phyloP scores from a whole-genome alignment of 495 filamentous ascomycete genomes.

The Trichoderma erinaceum region DNA sequence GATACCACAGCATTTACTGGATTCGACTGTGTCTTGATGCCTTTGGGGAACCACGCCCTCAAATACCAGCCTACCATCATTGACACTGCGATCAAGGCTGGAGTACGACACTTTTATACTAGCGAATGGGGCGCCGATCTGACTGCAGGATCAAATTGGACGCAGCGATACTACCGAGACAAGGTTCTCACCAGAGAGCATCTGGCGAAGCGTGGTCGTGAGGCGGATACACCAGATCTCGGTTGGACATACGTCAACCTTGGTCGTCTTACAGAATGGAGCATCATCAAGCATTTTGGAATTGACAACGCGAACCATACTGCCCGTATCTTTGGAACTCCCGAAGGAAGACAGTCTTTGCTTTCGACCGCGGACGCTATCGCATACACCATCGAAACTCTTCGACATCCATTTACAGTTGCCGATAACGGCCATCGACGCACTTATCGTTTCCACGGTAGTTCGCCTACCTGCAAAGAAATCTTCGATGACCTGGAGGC shows the following conservation, averaged over 20 bases:
- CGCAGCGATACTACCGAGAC: not conserved
- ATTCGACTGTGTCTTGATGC: conserved; percentile 3
- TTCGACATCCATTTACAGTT: not conserved
- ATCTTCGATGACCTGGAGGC: not conserved
- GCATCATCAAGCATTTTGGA: conserved; percentile 7
- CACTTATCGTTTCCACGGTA: not conserved
- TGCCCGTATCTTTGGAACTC: not conserved
- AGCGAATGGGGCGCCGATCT: conserved; percentile 4
- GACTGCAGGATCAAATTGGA: conserved; percentile 1
- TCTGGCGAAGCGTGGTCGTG: not conserved
- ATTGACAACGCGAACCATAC: not conserved
- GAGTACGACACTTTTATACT: not conserved
- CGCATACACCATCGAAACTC: not conserved
- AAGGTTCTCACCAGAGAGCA: not conserved
- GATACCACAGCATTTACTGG: not conserved
- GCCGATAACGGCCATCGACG: not conserved
- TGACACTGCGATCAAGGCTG: not conserved
- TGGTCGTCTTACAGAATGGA: not conserved
- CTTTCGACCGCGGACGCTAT: not conserved
- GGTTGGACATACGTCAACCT: not conserved
- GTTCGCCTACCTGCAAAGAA: not conserved
- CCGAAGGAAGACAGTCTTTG: not conserved
- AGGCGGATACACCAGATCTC: not conserved
- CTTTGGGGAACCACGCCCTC: not conserved
- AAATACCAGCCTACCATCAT: conserved; percentile 8